Base-by-base conservation (phyloP, 345 rosid species). In the Geranium rotundifolium region DNA sequence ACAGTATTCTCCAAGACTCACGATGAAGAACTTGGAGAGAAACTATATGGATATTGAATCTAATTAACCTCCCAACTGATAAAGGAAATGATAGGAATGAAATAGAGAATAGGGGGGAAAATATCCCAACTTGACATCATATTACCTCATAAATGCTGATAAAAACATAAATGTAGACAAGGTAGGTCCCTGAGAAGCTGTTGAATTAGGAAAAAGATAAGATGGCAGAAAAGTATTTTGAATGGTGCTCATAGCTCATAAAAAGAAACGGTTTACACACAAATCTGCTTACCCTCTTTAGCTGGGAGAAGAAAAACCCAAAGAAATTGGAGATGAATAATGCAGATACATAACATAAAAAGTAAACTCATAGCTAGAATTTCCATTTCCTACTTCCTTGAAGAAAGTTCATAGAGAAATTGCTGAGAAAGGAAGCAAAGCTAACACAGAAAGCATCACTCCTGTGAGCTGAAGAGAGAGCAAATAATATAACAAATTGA, bases 101-200 rank as follows among this genome's bases (percentile, higher is more conserved):
- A 46, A 46, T 16, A 46, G 14, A 46, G 27, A 23, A 23, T 23
- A 46, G 8, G 10, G 15, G 17, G 57, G 3, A 55, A 55, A 55
- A 17, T n/a, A 55, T 9, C 8, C 57, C 19, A 16, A 55, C 19
- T 55, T 55, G 9, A 16, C 8, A 18, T 16, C 57, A 4, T 17
- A n/a, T 5, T 46, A 55, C 57, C 20, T 16, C 57, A 55, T 17
- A 55, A 55, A 55, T 55, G 20, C 20, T 55, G 57, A 55, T 55
- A 17, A 55, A 23, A 17, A 17, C 20, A 55, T 7, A 17, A 55
- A 55, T 5, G 8, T 55, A 55, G 8, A 55, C 19, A 17, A 19
- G 20, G 57, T 55, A 55, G 19, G 57, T 17, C 19, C 57, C 57
- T 55, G 57, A 55, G 57, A 55, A 55, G 57, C 20, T 55, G 57